Percentiles rank a stretch among this genome's conserved stretches.
These are phyloP conservation scores for Fraxinus cuspidata DNA, from an alignment of 257 asterid genomes.

Conservation along the genomic window DNA sequence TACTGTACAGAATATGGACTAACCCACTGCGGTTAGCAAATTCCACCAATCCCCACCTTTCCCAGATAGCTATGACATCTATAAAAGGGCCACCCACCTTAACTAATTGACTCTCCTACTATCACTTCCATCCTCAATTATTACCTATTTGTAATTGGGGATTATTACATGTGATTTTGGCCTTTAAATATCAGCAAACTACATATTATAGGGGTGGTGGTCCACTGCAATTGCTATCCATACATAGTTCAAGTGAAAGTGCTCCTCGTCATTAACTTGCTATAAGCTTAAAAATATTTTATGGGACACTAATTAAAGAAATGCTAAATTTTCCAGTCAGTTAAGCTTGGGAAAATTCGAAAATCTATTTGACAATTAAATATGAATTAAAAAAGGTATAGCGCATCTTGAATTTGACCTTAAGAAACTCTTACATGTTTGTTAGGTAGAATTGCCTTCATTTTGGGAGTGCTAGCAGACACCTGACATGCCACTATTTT, in stretches of 20 bases:
- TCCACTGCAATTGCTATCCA: background rate
- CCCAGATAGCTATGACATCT: background rate
- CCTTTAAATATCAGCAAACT: background rate
- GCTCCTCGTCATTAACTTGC: background rate
- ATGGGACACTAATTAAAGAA: background rate
- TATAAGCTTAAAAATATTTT: background rate
- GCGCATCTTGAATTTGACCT: background rate
- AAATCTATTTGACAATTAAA: background rate
- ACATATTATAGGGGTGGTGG: background rate
- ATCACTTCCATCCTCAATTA: background rate
- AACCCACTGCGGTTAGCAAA: background rate
- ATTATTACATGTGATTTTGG: background rate
- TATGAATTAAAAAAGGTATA: background rate
- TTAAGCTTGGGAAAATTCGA: background rate
- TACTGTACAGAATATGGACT: background rate
- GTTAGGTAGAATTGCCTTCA: constrained; percentile 43
- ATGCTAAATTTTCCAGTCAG: background rate
- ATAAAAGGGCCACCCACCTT: background rate
- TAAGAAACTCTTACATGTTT: constrained; percentile 43
- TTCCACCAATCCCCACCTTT: background rate
- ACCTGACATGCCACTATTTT: constrained; percentile 65
- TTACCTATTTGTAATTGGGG: background rate
- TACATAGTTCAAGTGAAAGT: background rate
- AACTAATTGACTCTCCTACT: background rate
- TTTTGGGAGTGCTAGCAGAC: constrained; percentile 53